phyloP scores from a whole-genome alignment of 2,329 filamentous ascomycete genomes.

The Fusarium annulatum region DNA sequence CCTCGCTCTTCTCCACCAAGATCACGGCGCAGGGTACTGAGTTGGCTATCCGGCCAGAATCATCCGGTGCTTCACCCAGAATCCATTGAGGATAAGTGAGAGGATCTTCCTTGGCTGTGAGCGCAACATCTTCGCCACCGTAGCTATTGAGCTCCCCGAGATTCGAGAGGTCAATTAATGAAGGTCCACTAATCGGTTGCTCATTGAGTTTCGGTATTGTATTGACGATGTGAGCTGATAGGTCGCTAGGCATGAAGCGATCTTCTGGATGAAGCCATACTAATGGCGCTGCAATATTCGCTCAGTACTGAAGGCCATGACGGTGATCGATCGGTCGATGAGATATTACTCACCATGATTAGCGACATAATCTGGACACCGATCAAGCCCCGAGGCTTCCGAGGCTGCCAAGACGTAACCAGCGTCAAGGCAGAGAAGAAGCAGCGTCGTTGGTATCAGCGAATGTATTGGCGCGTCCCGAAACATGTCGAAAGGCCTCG shows the following conservation, averaged over 20 bases:
- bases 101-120: constrained; percentile 46
- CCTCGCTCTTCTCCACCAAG: constrained; percentile 43
- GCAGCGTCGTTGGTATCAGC: constrained; percentile 4
- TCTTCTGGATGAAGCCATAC: constrained; percentile 50
- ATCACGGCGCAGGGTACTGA: constrained; percentile 48
- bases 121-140: constrained; percentile 28
- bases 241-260: constrained; percentile 47
- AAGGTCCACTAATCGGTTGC: constrained; percentile 31
- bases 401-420: constrained; percentile 15
- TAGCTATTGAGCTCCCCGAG: constrained; percentile 43
- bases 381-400: constrained; percentile 10
- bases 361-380: constrained; percentile 46
- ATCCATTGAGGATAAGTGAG: constrained; percentile 44
- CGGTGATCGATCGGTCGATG: not conserved
- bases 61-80: constrained; percentile 41
- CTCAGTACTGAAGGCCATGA: not conserved
- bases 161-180: constrained; percentile 45
- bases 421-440: constrained; percentile 8
- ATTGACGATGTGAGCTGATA: constrained; percentile 46
- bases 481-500: constrained; percentile 16
- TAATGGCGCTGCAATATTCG: constrained; percentile 42
- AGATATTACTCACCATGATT: constrained; percentile 43
- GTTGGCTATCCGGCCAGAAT: constrained; percentile 34
- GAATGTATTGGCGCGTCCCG: not conserved
- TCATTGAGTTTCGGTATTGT: constrained; percentile 42